Conservation (phyloP, 495 filamentous ascomycete species). For the Lophiostoma macrostomum region DNA sequence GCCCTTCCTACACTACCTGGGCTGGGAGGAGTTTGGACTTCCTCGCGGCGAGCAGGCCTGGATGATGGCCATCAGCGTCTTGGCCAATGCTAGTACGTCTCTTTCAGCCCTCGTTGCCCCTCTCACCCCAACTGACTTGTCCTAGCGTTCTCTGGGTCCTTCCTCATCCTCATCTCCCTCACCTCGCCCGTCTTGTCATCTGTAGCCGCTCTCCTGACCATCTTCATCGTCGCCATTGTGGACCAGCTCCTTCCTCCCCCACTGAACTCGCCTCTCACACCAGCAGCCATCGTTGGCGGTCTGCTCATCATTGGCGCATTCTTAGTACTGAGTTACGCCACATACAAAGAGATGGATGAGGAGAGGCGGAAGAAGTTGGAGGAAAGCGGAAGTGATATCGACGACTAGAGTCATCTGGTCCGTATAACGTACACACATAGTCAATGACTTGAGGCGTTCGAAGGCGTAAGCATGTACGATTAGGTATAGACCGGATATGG, state of each 20-base stretch:
- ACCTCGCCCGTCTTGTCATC: constrained; percentile 89
- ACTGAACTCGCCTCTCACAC: constrained; percentile 65
- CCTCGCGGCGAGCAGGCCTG: constrained; percentile 72
- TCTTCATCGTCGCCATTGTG: constrained; percentile 89
- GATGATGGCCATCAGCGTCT: constrained; percentile 73
- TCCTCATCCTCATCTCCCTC: constrained; percentile 85
- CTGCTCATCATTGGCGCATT: constrained; percentile 84
- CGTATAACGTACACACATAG: no score
- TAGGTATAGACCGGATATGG: no score
- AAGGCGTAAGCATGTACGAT: no score
- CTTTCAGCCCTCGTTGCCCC: not conserved
- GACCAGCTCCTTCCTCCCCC: constrained; percentile 74
- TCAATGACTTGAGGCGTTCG: no score
- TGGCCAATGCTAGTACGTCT: constrained; percentile 74
- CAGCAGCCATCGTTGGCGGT: constrained; percentile 76
- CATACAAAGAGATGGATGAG: constrained; percentile 87
- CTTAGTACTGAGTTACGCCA: constrained; percentile 79
- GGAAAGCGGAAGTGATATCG: constrained; percentile 40
- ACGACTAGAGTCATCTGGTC: not conserved
- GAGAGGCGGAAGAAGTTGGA: constrained; percentile 60
- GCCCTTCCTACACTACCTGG: constrained; percentile 73
- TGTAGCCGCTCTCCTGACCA: constrained; percentile 89
- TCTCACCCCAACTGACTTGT: not conserved
- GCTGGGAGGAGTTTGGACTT: constrained; percentile 76
- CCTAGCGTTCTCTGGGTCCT: constrained; percentile 80